Evolutionary conservation across 2,329 filamentous ascomycete species (phyloP), one percentile per base, ranked within the genome.

Genomic region (Grosmannia penicillata): DNA sequence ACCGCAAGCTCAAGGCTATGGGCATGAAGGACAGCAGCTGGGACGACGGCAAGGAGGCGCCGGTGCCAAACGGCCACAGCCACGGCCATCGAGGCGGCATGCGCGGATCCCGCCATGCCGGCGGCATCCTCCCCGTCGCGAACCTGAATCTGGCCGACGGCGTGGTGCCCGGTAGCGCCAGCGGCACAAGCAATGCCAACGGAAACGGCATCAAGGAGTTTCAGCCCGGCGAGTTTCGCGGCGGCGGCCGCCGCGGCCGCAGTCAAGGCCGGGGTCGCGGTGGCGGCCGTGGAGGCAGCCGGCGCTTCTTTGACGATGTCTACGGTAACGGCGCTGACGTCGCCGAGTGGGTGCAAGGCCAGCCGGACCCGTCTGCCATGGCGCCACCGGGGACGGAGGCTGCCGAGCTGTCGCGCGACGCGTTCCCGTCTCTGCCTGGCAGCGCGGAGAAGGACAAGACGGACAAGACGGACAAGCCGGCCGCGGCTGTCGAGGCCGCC

Each of bases 1-100:
- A 75, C 54, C 57, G 73, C 36, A 78, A 78, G 51, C 59, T 78
- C 17, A 69, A 69, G 46, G 72, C 72, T 1, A 65, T 76, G 57
- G 62, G 63, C 23, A 58, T 56, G 33, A 69, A 66, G 51, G 64
- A 70, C 28, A 63, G 62, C 23, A 65, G 61, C 44, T 78, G 72
- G 74, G 73, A 77, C 42, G 65, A 70, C 49, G 72, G 70, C 29
- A 76, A 75, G 54, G 56, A 54, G 10, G 57, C 63, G 30, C 54
- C 57, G 10, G 47, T 56, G 13, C 56, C 53, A 14, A 59, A 61
- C 29, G 62, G 66, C 41, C 60, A 65, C 3, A 50, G 55, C 21
- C 50, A 56, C 14, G 54, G 51, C 28, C 33, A 45, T n/a, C 40
- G 45, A 27, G 40, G 41, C 21, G 45, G 42, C 17, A 32, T 47